Conservation (phyloP, 441 rosid species). For the Gossypium aridum region DNA sequence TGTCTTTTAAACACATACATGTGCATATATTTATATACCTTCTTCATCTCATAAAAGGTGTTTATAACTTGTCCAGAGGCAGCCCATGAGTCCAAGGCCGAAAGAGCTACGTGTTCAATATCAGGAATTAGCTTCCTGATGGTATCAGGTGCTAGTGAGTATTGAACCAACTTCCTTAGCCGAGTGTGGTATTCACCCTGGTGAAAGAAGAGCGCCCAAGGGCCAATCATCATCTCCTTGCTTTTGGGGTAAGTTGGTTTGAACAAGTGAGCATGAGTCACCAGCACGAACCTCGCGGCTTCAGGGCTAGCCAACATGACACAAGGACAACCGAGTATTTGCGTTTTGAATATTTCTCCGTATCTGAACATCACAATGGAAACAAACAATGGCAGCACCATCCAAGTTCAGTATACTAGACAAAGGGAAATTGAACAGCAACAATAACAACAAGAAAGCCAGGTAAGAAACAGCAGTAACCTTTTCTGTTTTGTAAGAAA, state of each 20-base stretch:
- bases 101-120: slow-evolving; percentile 46
- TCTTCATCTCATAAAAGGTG: slow-evolving; percentile 77
- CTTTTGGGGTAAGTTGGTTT: slow-evolving; percentile 90
- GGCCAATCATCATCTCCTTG: slow-evolving; percentile 84
- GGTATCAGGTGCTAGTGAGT: slow-evolving; percentile 46
- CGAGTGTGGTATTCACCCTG: slow-evolving; percentile 67
- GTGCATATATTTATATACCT: slow-evolving; percentile 45
- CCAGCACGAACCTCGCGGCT: slow-evolving; percentile 78
- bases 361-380: slow-evolving; percentile 30
- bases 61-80: slow-evolving; percentile 25
- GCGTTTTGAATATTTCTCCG: slow-evolving; percentile 83
- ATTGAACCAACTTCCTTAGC: slow-evolving; percentile 68
- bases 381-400: slow-evolving; percentile 1
- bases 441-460: background rate
- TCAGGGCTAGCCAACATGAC: slow-evolving; percentile 83
- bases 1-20: background rate
- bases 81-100: slow-evolving; percentile 54
- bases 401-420: background rate
- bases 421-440: background rate
- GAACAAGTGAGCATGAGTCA: slow-evolving; percentile 75
- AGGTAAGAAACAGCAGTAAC: slow-evolving; percentile 20
- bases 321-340: slow-evolving; percentile 80
- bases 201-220: slow-evolving; percentile 78
- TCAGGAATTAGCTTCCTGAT: slow-evolving; percentile 52
- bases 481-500: slow-evolving; percentile 61